Evolutionary conservation across 306 rosid species (phyloP).

Genomic region (Crotalaria pallida): DNA sequence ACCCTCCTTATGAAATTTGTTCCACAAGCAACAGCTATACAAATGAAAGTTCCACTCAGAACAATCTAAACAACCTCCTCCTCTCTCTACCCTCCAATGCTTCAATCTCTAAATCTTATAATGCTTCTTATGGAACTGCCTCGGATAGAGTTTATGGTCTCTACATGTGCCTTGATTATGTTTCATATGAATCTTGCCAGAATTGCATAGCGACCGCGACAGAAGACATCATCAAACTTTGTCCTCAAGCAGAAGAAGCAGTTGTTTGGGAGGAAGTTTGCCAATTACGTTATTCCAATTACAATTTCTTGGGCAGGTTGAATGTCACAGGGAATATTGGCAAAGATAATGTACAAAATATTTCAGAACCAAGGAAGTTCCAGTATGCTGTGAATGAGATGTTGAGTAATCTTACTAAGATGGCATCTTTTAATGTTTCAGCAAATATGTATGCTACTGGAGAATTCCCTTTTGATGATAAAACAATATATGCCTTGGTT

Average conservation of each 20-base stretch:
- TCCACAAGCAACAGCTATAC: slow-evolving; percentile 12
- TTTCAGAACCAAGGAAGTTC: slow-evolving; percentile 30
- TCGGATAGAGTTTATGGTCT: slow-evolving; percentile 23
- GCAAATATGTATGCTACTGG: slow-evolving; percentile 40
- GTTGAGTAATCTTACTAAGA: slow-evolving; percentile 27
- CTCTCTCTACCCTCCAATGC: slow-evolving; percentile 22
- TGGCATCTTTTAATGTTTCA: slow-evolving; percentile 34
- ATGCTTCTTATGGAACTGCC: slow-evolving; percentile 25
- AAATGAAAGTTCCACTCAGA: slow-evolving; percentile 9
- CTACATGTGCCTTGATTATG: slow-evolving; percentile 42
- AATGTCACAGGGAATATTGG: slow-evolving; percentile 27
- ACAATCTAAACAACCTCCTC: slow-evolving; percentile 28
- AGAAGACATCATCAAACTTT: slow-evolving; percentile 23
- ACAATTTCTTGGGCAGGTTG: slow-evolving; percentile 39
- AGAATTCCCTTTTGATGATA: slow-evolving; percentile 23
- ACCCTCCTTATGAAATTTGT: slow-evolving; percentile 38
- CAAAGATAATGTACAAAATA: slow-evolving; percentile 10
- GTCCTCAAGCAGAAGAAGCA: slow-evolving; percentile 46
- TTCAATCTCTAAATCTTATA: slow-evolving; percentile 26
- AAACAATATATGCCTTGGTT: slow-evolving; percentile 43
- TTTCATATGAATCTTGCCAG: slow-evolving; percentile 30
- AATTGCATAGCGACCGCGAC: slow-evolving; percentile 31
- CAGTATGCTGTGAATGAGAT: slow-evolving; percentile 30
- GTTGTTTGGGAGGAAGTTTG: slow-evolving; percentile 52
- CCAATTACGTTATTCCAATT: slow-evolving; percentile 48